Percentiles rank a stretch among this genome's conserved stretches.
phyloP scores from a whole-genome alignment of 345 rosid species.

The Arabidopsis thaliana region TAIR10.1 NC_003076.8:20962501-20963000 shows the following conservation, averaged over 20 bases:
- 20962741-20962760: slow-evolving; percentile 39
- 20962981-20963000: slow-evolving; percentile 18
- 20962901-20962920: slow-evolving; percentile 88
- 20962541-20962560: slow-evolving; percentile 82
- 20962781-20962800: slow-evolving; percentile 12
- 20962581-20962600: slow-evolving; percentile 77
- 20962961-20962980: slow-evolving; percentile 95
- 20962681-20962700: slow-evolving; percentile 99
- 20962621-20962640: slow-evolving; percentile 78
- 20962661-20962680: slow-evolving; percentile 82
- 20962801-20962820: slow-evolving; percentile 57
- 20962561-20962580: slow-evolving; percentile 75
- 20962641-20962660: slow-evolving; percentile 91
- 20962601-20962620: slow-evolving; percentile 67
- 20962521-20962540: slow-evolving; percentile 77
- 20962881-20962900: slow-evolving; percentile 87
- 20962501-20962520: slow-evolving; percentile 93
- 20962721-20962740: slow-evolving; percentile 90
- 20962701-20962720: slow-evolving; percentile 83
- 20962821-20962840: slow-evolving; percentile 78
- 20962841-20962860: slow-evolving; percentile 82
- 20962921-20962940: slow-evolving; percentile 99
- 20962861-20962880: slow-evolving; percentile 96
- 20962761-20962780: background rate
- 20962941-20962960: slow-evolving; percentile 86